These are phyloP conservation scores for Rubia tinctorum DNA, from an alignment of 305 asterid genomes.

Conservation along the genomic window DNA sequence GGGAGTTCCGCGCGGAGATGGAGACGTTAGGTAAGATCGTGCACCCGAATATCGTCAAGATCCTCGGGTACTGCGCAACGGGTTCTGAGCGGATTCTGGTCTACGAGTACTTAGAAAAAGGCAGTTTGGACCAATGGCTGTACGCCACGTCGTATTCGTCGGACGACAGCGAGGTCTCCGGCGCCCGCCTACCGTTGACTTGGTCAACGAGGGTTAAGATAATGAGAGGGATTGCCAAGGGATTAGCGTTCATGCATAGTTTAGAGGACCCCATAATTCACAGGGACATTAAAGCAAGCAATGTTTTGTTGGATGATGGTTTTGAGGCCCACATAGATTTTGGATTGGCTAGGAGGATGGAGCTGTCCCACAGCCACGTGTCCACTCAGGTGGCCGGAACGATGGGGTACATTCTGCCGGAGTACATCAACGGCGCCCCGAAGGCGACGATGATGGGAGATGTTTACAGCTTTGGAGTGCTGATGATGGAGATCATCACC, in stretches of 20 bases:
- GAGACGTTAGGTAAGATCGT: slow-evolving; percentile 77
- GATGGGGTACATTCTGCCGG: slow-evolving; percentile 94
- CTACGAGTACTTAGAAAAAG: slow-evolving; percentile 70
- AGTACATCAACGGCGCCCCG: slow-evolving; percentile 57
- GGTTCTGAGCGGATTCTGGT: slow-evolving; percentile 68
- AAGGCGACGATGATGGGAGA: slow-evolving; percentile 58
- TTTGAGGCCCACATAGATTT: slow-evolving; percentile 82
- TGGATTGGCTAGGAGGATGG: slow-evolving; percentile 65
- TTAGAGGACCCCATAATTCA: slow-evolving; percentile 58
- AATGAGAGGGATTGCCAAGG: slow-evolving; percentile 56
- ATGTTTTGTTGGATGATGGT: slow-evolving; percentile 39
- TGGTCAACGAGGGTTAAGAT: slow-evolving; percentile 69
- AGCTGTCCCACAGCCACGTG: slow-evolving; percentile 62
- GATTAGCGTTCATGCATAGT: slow-evolving; percentile 64
- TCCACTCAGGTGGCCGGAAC: slow-evolving; percentile 92
- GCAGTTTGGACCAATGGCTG: slow-evolving; percentile 89
- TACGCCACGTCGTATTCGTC: slow-evolving; percentile 49
- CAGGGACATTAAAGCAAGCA: slow-evolving; percentile 19
- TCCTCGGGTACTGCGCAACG: slow-evolving; percentile 69
- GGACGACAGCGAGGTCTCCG: slow-evolving; percentile 13
- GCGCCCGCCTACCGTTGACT: slow-evolving; percentile 37
- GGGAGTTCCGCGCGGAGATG: slow-evolving; percentile 93
- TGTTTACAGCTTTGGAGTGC: slow-evolving; percentile 75
- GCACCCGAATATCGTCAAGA: slow-evolving; percentile 65
- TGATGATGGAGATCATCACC: slow-evolving; percentile 56